Conservation (phyloP, 148 eudicot species). For the Vaccinium vitisidaea region DNA sequence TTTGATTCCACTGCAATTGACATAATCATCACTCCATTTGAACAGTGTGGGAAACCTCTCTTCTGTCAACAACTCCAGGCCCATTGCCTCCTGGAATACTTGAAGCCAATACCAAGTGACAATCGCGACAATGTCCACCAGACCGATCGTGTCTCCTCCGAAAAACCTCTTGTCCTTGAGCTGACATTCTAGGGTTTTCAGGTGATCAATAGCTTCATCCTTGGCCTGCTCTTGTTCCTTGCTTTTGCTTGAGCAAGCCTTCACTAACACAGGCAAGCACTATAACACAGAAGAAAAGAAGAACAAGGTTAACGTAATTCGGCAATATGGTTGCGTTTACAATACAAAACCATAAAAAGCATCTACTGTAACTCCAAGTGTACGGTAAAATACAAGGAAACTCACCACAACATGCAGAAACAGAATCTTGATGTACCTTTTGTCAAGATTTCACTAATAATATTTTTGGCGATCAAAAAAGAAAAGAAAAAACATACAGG, state of each 20-base stretch:
- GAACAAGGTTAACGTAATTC: no score
- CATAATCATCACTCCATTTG: not conserved
- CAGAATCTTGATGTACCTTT: no score
- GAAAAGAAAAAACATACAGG: no score
- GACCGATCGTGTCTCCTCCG: conserved; percentile 43
- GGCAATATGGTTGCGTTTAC: no score
- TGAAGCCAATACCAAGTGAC: conserved; percentile 39
- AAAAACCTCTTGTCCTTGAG: conserved; percentile 45
- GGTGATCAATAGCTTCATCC: conserved; percentile 30
- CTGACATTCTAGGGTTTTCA: conserved; percentile 40
- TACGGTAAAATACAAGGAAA: no score
- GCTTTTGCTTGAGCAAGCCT: conserved; percentile 22
- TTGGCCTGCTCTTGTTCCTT: conserved; percentile 33
- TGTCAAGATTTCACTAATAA: no score
- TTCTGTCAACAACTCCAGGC: conserved; percentile 29
- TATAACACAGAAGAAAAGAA: not conserved
- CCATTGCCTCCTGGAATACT: conserved; percentile 26
- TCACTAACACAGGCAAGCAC: conserved; percentile 23
- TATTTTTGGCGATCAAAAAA: no score
- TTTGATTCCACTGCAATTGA: not conserved
- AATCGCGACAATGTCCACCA: conserved; percentile 43
- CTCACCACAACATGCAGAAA: no score
- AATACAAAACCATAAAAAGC: no score
- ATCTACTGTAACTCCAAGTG: no score
- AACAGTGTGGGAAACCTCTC: conserved; percentile 34